Base-by-base conservation (phyloP, 2,329 filamentous ascomycete genomes). In the Aspergillus unguis region DNA sequence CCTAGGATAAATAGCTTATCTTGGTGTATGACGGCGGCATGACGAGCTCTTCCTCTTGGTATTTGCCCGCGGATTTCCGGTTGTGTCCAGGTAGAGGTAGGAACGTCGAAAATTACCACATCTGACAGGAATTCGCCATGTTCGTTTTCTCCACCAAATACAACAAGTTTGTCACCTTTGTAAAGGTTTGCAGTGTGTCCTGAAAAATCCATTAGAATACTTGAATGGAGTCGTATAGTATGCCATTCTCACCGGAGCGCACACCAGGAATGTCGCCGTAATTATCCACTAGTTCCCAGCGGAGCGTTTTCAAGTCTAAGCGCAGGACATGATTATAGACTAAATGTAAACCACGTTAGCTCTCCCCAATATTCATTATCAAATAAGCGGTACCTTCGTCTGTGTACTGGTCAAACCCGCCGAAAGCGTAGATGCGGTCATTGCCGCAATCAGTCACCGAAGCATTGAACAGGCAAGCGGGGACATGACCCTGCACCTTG, bases 371-470 rank as follows among this genome's bases (percentile, higher is more conserved):
- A 17, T 17, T 17, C 17, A 17, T 17, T 17, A 17, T 17, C 17
- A 17, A 17, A 17, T 17, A 17, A 17, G 17, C 17, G 17, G 17
- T 17, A 81, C 81, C 89, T 77, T 99, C 94, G 70, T 99, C 94
- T 0, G 94, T 99, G 69, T 96, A 97, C 72, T 97, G 92, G 68
- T 99, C 94, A 67, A 99, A 99, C 17, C 94, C 94, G 40, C 94
- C 94, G 77, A 99, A 99, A 8, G 92, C 94, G 73, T 95, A 97
- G 63, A 99, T 97, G 72, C 94, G 86, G 70, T 97, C 94, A 74
- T 96, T 94, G 54, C 92, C 92, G 66, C 94, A 96, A 71, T 96
- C 96, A n/a, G 94, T 99, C 55, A 97, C 92, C 1, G 94, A 97
- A 48, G 94, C 94, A 77, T 99, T 99, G 61, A 99, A 92, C 45